These are phyloP conservation scores for Candida montana DNA, from an alignment of 805 yeast genomes.

Conservation along the genomic window DNA sequence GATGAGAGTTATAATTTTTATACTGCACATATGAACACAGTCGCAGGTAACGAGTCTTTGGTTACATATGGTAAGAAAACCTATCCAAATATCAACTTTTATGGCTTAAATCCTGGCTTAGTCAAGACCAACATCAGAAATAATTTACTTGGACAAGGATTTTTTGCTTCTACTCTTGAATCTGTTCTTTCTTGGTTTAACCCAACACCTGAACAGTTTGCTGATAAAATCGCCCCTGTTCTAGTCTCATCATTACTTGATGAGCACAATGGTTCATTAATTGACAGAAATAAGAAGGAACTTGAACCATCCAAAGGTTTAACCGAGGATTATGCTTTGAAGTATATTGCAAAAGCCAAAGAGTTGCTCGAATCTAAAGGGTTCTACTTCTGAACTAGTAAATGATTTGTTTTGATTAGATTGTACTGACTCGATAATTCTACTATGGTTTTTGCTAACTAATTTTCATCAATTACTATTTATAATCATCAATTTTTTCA, in stretches of 20 bases:
- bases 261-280: conserved; percentile 25
- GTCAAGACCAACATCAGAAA: conserved; percentile 32
- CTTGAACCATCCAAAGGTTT: conserved; percentile 26
- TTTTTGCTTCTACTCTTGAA: conserved; percentile 25
- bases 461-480: no score
- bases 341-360: conserved; percentile 24
- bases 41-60: conserved; percentile 38
- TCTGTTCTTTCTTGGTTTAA: conserved; percentile 26
- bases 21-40: conserved; percentile 34
- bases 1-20: conserved; percentile 26
- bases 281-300: conserved; percentile 27
- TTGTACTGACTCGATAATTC: no score
- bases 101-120: conserved; percentile 37
- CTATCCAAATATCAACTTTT: conserved; percentile 24
- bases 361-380: conserved; percentile 20
- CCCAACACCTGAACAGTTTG: conserved; percentile 32
- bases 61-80: conserved; percentile 22
- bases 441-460: no score
- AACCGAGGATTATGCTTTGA: conserved; percentile 25
- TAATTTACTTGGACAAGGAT: conserved; percentile 28
- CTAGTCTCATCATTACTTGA: conserved; percentile 28
- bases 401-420: no score
- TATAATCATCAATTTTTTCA: no score
- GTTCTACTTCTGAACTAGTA: no score
- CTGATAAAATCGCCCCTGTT: conserved; percentile 27